Evolutionary conservation across 305 asterid genomes (phyloP).

Genomic region (Fraxinus paxiana): DNA sequence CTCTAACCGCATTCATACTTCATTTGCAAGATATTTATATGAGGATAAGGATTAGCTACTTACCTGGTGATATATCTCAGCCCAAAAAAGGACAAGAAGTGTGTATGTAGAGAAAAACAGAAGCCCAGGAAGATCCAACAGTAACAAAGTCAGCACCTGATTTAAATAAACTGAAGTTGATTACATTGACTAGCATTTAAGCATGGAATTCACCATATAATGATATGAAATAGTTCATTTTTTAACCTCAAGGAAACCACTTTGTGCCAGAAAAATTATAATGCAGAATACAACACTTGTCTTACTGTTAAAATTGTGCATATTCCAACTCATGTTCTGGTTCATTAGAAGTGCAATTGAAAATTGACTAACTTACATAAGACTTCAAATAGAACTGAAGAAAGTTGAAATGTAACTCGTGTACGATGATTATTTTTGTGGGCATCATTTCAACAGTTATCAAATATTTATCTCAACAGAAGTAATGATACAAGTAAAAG

Average conservation of each 20-base stretch:
- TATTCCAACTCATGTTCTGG: conserved; percentile 1
- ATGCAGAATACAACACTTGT: not conserved
- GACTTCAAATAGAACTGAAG: conserved; percentile 17
- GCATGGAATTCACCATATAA: not conserved
- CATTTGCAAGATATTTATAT: not conserved
- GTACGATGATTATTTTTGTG: not conserved
- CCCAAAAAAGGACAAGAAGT: conserved; percentile 46
- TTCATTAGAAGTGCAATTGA: conserved; percentile 4
- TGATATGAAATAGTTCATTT: not conserved
- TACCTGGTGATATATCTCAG: conserved; percentile 51
- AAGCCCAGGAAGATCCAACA: conserved; percentile 46
- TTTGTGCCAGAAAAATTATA: conserved; percentile 7
- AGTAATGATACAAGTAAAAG: not conserved
- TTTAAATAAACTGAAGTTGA: not conserved
- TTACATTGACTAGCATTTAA: not conserved
- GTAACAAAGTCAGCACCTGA: conserved; percentile 38
- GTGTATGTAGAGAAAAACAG: conserved; percentile 46
- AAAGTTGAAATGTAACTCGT: conserved; percentile 8
- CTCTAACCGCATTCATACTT: not conserved
- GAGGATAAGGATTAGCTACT: not conserved
- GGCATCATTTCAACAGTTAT: not conserved
- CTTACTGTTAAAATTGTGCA: not conserved
- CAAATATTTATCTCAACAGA: not conserved
- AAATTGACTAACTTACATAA: not conserved
- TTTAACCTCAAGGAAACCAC: not conserved